Percentiles rank a stretch among this genome's conserved stretches.
These are phyloP conservation scores for Leucocoprinus gongylophorus DNA, from an alignment of 1,284 basidiomycete species.

Conservation along the genomic window DNA sequence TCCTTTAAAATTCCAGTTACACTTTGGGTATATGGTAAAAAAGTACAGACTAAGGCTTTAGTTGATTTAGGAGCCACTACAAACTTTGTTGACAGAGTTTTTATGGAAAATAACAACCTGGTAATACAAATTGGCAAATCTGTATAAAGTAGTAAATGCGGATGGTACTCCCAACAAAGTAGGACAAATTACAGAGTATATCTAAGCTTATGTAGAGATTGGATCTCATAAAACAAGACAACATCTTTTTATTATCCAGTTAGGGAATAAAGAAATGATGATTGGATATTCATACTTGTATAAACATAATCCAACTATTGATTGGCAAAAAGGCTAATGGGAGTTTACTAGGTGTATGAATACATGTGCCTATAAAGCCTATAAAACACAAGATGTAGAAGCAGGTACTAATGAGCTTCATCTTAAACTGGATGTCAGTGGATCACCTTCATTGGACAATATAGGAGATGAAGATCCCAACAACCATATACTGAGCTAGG, in stretches of 20 bases:
- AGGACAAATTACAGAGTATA: not conserved
- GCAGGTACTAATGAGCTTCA: not conserved
- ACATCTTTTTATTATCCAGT: slow-evolving; percentile 11
- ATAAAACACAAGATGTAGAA: not conserved
- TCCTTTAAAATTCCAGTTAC: too few relatives aligned
- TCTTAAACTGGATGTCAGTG: not conserved
- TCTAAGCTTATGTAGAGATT: not conserved
- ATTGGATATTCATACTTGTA: slow-evolving; percentile 9
- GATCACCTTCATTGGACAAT: not conserved
- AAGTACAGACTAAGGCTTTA: too few relatives aligned
- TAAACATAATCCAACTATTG: not conserved
- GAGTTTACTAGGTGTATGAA: not conserved
- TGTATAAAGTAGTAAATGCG: slow-evolving; percentile 7
- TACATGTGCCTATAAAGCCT: not conserved
- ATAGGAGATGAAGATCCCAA: not conserved
- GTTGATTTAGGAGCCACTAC: too few relatives aligned
- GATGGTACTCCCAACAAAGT: not conserved
- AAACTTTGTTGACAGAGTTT: too few relatives aligned
- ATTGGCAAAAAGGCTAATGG: not conserved
- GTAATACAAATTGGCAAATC: slow-evolving; percentile 6
- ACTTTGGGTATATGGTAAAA: too few relatives aligned
- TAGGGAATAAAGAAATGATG: slow-evolving; percentile 13
- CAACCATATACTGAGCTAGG: not conserved
- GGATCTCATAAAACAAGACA: not conserved
- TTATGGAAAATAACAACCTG: too few relatives aligned